Evolutionary conservation across 2,329 filamentous ascomycete species (phyloP).

Genomic region (Metarhizium guizhouense): DNA sequence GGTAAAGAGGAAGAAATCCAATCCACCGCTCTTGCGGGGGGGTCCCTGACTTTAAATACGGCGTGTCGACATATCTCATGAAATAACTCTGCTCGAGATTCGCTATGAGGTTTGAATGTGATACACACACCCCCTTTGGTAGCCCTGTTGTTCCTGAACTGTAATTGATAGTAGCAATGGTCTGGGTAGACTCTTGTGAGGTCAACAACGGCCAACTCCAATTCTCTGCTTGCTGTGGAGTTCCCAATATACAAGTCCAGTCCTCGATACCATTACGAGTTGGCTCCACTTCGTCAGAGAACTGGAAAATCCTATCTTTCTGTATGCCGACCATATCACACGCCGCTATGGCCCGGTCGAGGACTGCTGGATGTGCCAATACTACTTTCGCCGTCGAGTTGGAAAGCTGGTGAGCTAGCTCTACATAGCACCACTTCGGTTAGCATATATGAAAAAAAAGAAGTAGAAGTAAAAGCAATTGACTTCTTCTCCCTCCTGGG

Average conservation of each 20-base stretch:
- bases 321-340: slow-evolving; percentile 31
- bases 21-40: slow-evolving; percentile 38
- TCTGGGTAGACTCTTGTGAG: slow-evolving; percentile 22
- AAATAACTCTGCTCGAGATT: slow-evolving; percentile 26
- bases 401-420: slow-evolving; percentile 41
- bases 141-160: slow-evolving; percentile 42
- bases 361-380: slow-evolving; percentile 37
- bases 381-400: slow-evolving; percentile 41
- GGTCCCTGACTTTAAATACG: slow-evolving; percentile 20
- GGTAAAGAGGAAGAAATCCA: slow-evolving; percentile 17
- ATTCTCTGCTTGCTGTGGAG: slow-evolving; percentile 17
- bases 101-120: slow-evolving; percentile 39
- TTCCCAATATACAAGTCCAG: slow-evolving; percentile 31
- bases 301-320: slow-evolving; percentile 34
- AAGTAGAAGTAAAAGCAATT: no score
- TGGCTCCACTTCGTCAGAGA: slow-evolving; percentile 30
- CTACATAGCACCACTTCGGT: slow-evolving; percentile 17
- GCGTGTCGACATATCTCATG: slow-evolving; percentile 30
- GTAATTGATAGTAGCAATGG: slow-evolving; percentile 39
- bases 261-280: slow-evolving; percentile 26
- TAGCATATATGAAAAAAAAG: slow-evolving; percentile 9
- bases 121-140: slow-evolving; percentile 41
- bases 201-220: slow-evolving; percentile 29
- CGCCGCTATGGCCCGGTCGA: slow-evolving; percentile 30
- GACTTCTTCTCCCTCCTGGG: no score